Conservation (phyloP, 2,329 filamentous ascomycete species). For the Botrytis pseudocinerea region DNA sequence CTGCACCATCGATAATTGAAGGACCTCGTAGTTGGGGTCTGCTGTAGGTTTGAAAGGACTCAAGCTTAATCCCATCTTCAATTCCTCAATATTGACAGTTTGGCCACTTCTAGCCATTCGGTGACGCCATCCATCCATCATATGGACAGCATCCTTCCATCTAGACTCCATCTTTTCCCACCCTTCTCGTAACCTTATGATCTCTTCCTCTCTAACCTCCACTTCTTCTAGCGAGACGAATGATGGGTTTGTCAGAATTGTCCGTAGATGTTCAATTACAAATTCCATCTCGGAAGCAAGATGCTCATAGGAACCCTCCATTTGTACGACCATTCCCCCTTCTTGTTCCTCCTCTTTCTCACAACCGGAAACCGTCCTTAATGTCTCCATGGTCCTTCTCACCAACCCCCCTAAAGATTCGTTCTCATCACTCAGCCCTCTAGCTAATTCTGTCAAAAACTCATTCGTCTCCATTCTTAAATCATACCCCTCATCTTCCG, state of each 20-base stretch:
- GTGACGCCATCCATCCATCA: slow-evolving; percentile 91
- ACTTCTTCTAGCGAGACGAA: slow-evolving; percentile 97
- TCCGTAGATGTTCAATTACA: slow-evolving; percentile 78
- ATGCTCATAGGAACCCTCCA: slow-evolving; percentile 55
- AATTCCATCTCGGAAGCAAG: slow-evolving; percentile 72
- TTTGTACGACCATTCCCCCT: slow-evolving; percentile 33
- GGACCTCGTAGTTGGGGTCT: slow-evolving; percentile 48
- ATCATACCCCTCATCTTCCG: slow-evolving; percentile 60
- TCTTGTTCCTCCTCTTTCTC: slow-evolving; percentile 43
- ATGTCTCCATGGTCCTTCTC: slow-evolving; percentile 66
- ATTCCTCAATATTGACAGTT: slow-evolving; percentile 67
- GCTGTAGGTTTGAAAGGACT: slow-evolving; percentile 59
- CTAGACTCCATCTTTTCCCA: slow-evolving; percentile 93
- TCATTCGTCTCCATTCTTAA: slow-evolving; percentile 86
- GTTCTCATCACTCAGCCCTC: slow-evolving; percentile 87
- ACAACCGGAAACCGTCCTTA: slow-evolving; percentile 69
- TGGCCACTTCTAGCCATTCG: slow-evolving; percentile 72
- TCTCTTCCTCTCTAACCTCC: slow-evolving; percentile 88
- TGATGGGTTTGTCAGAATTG: slow-evolving; percentile 87
- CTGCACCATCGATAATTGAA: slow-evolving; percentile 38
- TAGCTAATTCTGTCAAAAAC: slow-evolving; percentile 82
- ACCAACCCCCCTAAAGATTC: slow-evolving; percentile 75
- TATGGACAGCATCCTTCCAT: slow-evolving; percentile 83
- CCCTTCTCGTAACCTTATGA: slow-evolving; percentile 75
- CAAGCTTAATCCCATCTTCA: slow-evolving; percentile 66